These are phyloP conservation scores for Boletus rubescentipes DNA, from an alignment of 768 basidiomycete genomes.

Conservation along the genomic window DNA sequence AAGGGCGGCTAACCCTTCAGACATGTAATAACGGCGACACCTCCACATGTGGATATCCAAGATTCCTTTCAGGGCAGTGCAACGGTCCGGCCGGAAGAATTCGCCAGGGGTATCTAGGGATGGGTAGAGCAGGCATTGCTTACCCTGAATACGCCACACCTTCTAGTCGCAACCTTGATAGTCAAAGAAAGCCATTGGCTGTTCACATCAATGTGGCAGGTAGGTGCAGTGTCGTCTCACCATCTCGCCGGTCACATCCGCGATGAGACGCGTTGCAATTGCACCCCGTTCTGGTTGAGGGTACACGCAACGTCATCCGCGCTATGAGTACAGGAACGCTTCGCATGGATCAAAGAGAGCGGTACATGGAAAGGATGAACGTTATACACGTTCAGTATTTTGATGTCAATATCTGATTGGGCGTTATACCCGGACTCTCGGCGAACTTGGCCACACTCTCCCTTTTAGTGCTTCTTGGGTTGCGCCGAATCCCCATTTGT, in stretches of 20 bases:
- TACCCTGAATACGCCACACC: slow-evolving; percentile 28
- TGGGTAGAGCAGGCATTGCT: slow-evolving; percentile 5
- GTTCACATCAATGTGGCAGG: slow-evolving; percentile 19
- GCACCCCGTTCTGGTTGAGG: slow-evolving; percentile 16
- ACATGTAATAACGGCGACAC: slow-evolving; percentile 9
- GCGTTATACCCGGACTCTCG: slow-evolving; percentile 15
- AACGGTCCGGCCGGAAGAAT: slow-evolving; percentile 13
- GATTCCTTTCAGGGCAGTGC: background rate
- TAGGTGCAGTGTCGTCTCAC: slow-evolving; percentile 25
- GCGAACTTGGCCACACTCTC: slow-evolving; percentile 20
- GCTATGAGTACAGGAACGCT: slow-evolving; percentile 23
- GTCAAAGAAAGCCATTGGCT: slow-evolving; percentile 13
- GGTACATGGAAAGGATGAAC: slow-evolving; percentile 16
- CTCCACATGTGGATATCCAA: slow-evolving; percentile 5
- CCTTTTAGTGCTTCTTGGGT: background rate
- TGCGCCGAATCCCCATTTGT: slow-evolving; percentile 30
- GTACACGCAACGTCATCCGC: slow-evolving; percentile 23
- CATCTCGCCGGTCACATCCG: slow-evolving; percentile 18
- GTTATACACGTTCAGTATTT: slow-evolving; percentile 24
- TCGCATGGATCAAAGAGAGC: slow-evolving; percentile 27
- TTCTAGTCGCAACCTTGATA: slow-evolving; percentile 16
- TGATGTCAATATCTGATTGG: slow-evolving; percentile 23
- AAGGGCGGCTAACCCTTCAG: slow-evolving; percentile 9
- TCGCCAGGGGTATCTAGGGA: slow-evolving; percentile 18
- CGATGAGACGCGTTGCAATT: slow-evolving; percentile 15